phyloP scores from a whole-genome alignment of 257 asterid species.

The Apocynum venetum region DNA sequence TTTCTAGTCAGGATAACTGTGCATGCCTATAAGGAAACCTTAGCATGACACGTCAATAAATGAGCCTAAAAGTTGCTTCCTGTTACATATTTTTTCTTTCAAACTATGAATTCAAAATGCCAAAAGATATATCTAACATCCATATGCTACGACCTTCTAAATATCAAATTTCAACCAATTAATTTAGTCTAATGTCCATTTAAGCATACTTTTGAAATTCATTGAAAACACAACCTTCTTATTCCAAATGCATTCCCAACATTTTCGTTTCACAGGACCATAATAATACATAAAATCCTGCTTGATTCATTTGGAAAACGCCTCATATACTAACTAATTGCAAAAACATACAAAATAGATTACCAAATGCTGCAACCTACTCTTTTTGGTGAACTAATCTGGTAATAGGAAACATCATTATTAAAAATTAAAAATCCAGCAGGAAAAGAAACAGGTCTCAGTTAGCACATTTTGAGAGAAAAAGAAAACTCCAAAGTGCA shows the following conservation, averaged over 20 bases:
- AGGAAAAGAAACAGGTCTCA: not conserved
- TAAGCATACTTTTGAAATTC: not conserved
- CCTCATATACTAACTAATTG: not conserved
- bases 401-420: not conserved
- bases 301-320: not conserved
- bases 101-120: not conserved
- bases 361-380: constrained; percentile 2
- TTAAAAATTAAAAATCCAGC: not conserved
- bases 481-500: not conserved
- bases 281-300: not conserved
- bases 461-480: not conserved
- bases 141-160: not conserved
- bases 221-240: not conserved
- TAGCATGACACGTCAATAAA: not conserved
- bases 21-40: not conserved
- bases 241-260: not conserved
- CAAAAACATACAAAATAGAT: not conserved
- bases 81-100: not conserved
- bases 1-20: not conserved
- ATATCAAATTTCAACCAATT: not conserved
- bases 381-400: not conserved
- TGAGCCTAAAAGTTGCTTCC: not conserved
- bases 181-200: not conserved
- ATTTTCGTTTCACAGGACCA: not conserved
- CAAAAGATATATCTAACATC: not conserved